A percentile compares a stretch with the other conserved stretches of the same genome.
phyloP scores from a whole-genome alignment of 257 asterid species.

The Solanum virginianum region DNA sequence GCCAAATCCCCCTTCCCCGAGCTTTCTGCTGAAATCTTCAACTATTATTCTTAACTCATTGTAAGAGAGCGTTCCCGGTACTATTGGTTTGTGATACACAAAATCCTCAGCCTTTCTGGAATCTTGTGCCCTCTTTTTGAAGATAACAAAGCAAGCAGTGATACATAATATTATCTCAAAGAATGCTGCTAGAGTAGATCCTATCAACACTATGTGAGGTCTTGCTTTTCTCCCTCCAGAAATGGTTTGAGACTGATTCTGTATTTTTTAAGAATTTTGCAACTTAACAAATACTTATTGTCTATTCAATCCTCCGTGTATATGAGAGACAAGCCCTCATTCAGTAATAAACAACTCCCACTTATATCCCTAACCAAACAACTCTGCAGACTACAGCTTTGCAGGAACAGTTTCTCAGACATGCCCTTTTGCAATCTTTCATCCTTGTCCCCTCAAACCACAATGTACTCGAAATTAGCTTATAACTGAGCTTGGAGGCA shows the following conservation, averaged over 20 bases:
- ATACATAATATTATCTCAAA: too few species aligned
- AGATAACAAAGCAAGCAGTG: background rate
- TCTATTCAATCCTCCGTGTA: too few species aligned
- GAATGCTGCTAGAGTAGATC: background rate
- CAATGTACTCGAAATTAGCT: background rate
- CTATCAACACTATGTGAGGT: background rate
- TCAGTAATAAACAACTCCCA: too few species aligned
- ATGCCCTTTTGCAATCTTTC: background rate
- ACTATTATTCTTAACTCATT: background rate
- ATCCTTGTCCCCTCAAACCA: background rate
- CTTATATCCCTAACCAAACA: too few species aligned
- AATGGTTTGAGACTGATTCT: too few species aligned
- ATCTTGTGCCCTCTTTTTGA: background rate
- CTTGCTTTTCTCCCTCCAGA: background rate
- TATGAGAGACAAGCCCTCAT: too few species aligned
- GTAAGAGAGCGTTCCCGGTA: background rate
- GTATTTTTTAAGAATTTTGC: background rate
- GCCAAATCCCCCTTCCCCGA: slow-evolving; percentile 15
- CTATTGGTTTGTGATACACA: background rate
- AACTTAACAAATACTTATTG: too few species aligned
- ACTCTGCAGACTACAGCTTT: background rate
- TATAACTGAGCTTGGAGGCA: rapidly evolving
- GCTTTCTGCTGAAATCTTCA: background rate
- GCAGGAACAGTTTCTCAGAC: background rate
- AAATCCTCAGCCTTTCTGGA: background rate